Base-by-base conservation (phyloP, 176 grass and related monocot species). In the Zoysia japonica region DNA sequence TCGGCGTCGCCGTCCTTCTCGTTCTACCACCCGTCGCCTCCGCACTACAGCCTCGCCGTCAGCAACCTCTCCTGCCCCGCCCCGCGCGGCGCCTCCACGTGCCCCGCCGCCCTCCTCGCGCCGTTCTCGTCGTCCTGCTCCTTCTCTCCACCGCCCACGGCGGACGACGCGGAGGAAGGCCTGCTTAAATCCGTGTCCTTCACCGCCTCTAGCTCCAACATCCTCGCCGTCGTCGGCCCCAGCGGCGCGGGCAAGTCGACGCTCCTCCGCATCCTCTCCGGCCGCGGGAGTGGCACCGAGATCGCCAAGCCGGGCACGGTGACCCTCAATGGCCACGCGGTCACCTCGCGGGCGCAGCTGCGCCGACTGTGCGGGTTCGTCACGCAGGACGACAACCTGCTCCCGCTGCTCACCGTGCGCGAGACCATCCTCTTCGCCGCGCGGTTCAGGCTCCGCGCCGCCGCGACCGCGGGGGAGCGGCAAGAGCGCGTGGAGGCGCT, bases 321-420 rank as follows among this genome's bases (percentile, higher is more conserved):
- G 48, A 75, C 88, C 16, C 55, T 98, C 67, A 85, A 92, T 46
- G 83, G 82, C 9, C 88, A 71, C 67, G 45, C 67, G 14, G 19
- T 91, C 47, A 53, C 86, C 52, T 88, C 86, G 47, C 81, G 87
- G 1, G 84, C 70, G 36, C 80, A 77, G 80, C 84, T 98, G 19
- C 89, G 87, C 3, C 87, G 80, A 70, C 77, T 92, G 0, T 97
- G 95, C 61, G 91, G 92, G 4, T 97, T 94, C 66, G 89, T 94
- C 19, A 92, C 92, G 37, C 95, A 98, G 86, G 95, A 98, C 16
- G 92, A 94, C 83, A 94, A 94, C 80, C 91, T 98, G 8, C 92
- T 98, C 1, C 95, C 90, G n/a, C 85, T 98, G 3, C 95, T 98
- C 62, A 98, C 95, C 4, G 92, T 98, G 8, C 89, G 83, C 40